These are phyloP conservation scores for Hypomyces rosellus DNA, from an alignment of 2,329 filamentous ascomycete genomes.

Conservation along the genomic window DNA sequence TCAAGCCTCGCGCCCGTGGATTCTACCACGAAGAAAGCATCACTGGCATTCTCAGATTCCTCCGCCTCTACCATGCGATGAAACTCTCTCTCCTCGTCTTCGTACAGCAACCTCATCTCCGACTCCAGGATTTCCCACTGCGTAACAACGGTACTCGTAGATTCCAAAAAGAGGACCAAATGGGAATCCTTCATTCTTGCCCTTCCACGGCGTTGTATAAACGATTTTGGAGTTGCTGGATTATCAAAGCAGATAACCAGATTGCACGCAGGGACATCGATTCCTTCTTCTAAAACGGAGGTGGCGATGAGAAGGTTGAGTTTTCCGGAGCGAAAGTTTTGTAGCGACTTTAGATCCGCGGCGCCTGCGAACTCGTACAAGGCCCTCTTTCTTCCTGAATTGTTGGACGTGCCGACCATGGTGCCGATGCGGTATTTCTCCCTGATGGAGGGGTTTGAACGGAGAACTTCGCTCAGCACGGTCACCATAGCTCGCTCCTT, in stretches of 20 bases:
- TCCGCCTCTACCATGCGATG: conserved; percentile 43
- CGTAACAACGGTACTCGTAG: conserved; percentile 19
- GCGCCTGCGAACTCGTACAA: conserved; percentile 32
- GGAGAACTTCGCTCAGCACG: conserved; percentile 53
- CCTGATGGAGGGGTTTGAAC: conserved; percentile 41
- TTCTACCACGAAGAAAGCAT: conserved; percentile 29
- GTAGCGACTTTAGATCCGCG: conserved; percentile 28
- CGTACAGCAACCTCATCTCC: conserved; percentile 65
- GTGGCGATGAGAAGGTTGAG: conserved; percentile 57
- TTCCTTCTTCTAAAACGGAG: conserved; percentile 60
- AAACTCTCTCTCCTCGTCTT: conserved; percentile 53
- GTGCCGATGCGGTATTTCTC: conserved; percentile 43
- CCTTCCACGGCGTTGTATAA: conserved; percentile 51
- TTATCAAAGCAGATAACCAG: conserved; percentile 53
- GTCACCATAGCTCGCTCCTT: conserved; percentile 55
- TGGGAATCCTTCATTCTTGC: conserved; percentile 45
- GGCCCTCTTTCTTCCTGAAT: conserved; percentile 29
- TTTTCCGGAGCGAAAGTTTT: conserved; percentile 47
- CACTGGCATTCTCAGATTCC: conserved; percentile 24
- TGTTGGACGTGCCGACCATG: conserved; percentile 49
- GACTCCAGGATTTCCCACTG: conserved; percentile 64
- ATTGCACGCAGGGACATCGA: conserved; percentile 60
- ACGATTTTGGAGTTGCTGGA: conserved; percentile 46
- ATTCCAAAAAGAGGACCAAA: conserved; percentile 41
- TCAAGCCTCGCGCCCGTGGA: conserved; percentile 59